These are phyloP conservation scores for Friedmanniomyces endolithicus DNA, from an alignment of 495 filamentous ascomycete genomes.

Conservation along the genomic window DNA sequence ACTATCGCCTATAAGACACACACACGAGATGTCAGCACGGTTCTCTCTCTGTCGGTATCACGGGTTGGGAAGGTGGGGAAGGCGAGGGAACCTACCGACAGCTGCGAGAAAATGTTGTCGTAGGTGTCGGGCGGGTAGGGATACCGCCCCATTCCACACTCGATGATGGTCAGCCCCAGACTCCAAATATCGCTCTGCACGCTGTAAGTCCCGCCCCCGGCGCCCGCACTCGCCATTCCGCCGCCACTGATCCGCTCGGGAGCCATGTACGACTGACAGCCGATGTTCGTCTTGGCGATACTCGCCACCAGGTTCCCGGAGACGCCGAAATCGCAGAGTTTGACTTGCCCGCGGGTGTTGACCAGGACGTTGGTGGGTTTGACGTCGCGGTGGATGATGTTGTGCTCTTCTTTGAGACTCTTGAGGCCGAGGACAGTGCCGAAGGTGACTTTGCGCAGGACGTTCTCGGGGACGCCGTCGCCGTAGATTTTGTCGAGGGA, in stretches of 20 bases:
- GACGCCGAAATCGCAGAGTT: slow-evolving; percentile 98
- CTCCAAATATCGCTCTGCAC: slow-evolving; percentile 98
- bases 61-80: too few species aligned
- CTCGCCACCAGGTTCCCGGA: slow-evolving; percentile 93
- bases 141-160: slow-evolving; percentile 90
- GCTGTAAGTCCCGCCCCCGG: slow-evolving; percentile 76
- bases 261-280: slow-evolving; percentile 99
- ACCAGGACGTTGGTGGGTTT: slow-evolving; percentile 96
- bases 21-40: slow-evolving; percentile 1
- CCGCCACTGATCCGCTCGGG: slow-evolving; percentile 87
- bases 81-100: slow-evolving; percentile 88
- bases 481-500: slow-evolving; percentile 93
- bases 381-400: slow-evolving; percentile 97
- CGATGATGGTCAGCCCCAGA: slow-evolving; percentile 85
- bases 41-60: too few species aligned
- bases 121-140: slow-evolving; percentile 98
- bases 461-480: slow-evolving; percentile 80
- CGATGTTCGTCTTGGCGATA: slow-evolving; percentile 98
- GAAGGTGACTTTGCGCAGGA: slow-evolving; percentile 84
- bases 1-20: slow-evolving; percentile 68
- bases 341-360: slow-evolving; percentile 81
- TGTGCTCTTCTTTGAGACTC: slow-evolving; percentile 91
- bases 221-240: slow-evolving; percentile 60
- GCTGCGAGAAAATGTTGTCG: slow-evolving; percentile 94
- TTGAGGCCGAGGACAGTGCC: slow-evolving; percentile 86